Evolutionary conservation across 2,329 filamentous ascomycete genomes (phyloP), one percentile per base, ranked within the genome.

Genomic region (Cercospora janseana): DNA sequence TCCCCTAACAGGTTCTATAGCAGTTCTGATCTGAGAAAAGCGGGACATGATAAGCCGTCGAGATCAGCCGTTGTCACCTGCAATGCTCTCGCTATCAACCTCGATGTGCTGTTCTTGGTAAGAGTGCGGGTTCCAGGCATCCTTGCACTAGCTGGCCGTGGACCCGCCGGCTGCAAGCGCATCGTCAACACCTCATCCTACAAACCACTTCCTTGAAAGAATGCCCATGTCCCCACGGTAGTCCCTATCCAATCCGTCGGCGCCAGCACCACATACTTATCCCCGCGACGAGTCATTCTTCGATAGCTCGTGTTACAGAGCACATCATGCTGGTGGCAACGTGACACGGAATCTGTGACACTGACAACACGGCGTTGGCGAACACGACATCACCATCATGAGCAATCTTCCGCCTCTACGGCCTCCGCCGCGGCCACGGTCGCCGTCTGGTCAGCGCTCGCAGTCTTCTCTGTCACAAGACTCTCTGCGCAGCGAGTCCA

Each of bases 401-500:
- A 58, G 51, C 54, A 62, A 62, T 45, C 52, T 60, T 18, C 59
- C 58, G 26, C 57, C 64, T 8, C 46, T 66, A 49, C 59, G 60
- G 38, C 64, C 63, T 13, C 65, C 64, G 28, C 64, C 63, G 37
- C 48, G 61, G 23, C 65, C 64, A 44, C 60, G 59, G 20, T 62
- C 63, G 15, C 65, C 65, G 20, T 58, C 60, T 18, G 63, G 61
- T 24, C 58, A 62, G 29, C 52, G 65, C 16, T 66, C 66, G 20
- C 62, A 65, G 26, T 66, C 66, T 8, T 62, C 64, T 13, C 51
- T 63, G 6, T 69, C 66, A 23, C 65, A 65, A 45, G 43, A 54
- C 7, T 65, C 62, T 4, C 12, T 60, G n/a, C 61, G 65, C 6
- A 68, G 66, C 35, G 63, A 65, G 29, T 67, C 66, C 3, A 66